A percentile compares a stretch with the other conserved stretches of the same genome.
phyloP scores from a whole-genome alignment of 805 yeast genomes.

The Yarrowia bubula region DNA sequence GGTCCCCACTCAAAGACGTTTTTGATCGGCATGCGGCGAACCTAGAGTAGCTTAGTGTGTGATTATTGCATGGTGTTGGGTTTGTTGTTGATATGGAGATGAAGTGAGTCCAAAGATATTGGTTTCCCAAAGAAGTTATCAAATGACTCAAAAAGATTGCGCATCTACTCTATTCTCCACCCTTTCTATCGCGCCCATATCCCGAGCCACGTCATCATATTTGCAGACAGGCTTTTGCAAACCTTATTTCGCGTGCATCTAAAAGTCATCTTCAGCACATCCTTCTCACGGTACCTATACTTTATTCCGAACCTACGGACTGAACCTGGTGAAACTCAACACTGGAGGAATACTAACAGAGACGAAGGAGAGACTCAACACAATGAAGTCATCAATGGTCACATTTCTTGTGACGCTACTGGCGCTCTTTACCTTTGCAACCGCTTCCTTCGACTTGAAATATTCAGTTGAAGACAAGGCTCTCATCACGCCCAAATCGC shows the following conservation, averaged over 20 bases:
- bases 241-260: conserved; percentile 4
- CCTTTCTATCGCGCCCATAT: neutral
- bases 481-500: conserved; percentile 27
- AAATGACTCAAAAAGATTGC: too few relatives aligned
- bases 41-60: neutral
- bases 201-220: neutral
- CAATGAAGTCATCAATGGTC: neutral
- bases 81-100: neutral
- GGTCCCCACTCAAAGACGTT: neutral
- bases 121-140: too few relatives aligned
- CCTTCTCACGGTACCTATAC: neutral
- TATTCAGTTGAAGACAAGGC: neutral
- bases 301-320: too few relatives aligned
- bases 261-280: neutral
- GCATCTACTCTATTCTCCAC: too few relatives aligned
- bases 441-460: conserved; percentile 4
- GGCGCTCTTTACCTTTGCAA: neutral
- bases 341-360: too few relatives aligned
- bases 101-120: too few relatives aligned
- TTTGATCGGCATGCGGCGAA: neutral
- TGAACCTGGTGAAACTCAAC: too few relatives aligned
- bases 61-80: neutral
- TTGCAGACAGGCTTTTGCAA: neutral
- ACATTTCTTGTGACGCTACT: neutral
- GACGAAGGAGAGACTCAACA: neutral